A percentile compares a stretch with the other conserved stretches of the same genome.
Conservation (phyloP, 2,329 filamentous ascomycete species). For the Alternaria brassicae region DNA sequence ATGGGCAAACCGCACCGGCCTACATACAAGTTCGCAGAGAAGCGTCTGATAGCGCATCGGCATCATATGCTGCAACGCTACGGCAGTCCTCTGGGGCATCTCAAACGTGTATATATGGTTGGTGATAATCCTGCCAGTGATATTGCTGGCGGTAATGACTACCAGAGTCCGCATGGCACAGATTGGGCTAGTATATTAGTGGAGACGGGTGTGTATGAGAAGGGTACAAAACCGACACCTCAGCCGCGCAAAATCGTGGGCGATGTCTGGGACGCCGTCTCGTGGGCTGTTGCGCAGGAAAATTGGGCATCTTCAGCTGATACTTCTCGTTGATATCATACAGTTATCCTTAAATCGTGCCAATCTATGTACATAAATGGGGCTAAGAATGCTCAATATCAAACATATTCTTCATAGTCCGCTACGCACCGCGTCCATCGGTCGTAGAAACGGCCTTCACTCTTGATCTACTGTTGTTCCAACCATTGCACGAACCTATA, state of each 20-base stretch:
- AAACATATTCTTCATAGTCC: not conserved
- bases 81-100: conserved; percentile 47
- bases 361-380: not conserved
- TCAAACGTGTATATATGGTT: conserved; percentile 89
- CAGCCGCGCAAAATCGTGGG: conserved; percentile 71
- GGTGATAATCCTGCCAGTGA: conserved; percentile 80
- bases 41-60: conserved; percentile 70
- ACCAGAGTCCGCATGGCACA: conserved; percentile 69
- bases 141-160: conserved; percentile 85
- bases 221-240: conserved; percentile 63
- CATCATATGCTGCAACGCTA: conserved; percentile 54
- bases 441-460: not conserved
- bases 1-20: conserved; percentile 82
- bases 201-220: conserved; percentile 76
- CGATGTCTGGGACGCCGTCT: conserved; percentile 78
- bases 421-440: not conserved
- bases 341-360: not conserved
- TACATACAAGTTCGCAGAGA: conserved; percentile 87
- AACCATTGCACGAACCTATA: conserved; percentile 14
- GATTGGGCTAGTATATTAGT: conserved; percentile 81
- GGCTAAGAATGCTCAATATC: not conserved
- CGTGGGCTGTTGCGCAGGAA: conserved; percentile 71
- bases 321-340: not conserved
- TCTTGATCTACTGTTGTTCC: not conserved
- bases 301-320: conserved; percentile 48